Evolutionary conservation across 495 filamentous ascomycete genomes (phyloP).

Genomic region (Aspergillus nidulans): DNA sequence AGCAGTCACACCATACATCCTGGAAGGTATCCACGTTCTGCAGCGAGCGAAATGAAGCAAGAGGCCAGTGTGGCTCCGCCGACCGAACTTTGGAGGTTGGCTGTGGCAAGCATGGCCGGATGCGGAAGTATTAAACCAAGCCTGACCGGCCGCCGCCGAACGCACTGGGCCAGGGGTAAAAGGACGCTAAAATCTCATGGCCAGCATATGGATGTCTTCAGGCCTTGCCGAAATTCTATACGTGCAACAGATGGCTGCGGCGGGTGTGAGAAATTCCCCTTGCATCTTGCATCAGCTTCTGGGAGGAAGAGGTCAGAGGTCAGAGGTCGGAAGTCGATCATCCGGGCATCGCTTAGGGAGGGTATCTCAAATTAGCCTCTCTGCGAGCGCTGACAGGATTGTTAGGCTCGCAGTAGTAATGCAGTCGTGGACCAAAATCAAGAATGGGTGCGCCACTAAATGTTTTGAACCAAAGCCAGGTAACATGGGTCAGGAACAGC

Average conservation of each 20-base stretch:
- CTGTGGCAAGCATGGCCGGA: neutral
- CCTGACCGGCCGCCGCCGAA: neutral
- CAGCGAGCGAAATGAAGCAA: neutral
- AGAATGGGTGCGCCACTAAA: neutral
- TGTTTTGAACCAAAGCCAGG: neutral
- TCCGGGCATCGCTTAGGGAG: slow-evolving; percentile 9
- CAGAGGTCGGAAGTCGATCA: slow-evolving; percentile 18
- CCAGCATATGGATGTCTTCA: neutral
- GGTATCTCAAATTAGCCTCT: neutral
- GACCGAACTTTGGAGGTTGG: neutral
- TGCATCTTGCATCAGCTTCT: slow-evolving; percentile 9
- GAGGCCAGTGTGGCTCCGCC: neutral
- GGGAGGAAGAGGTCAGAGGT: slow-evolving; percentile 10
- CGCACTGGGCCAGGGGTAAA: slow-evolving; percentile 4
- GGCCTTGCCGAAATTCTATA: slow-evolving; percentile 1
- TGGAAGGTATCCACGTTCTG: neutral
- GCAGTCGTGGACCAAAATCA: neutral
- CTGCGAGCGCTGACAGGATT: neutral
- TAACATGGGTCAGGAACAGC: slow-evolving; percentile 12
- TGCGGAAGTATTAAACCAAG: neutral
- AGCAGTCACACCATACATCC: neutral
- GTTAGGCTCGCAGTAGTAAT: neutral
- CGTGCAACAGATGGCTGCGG: slow-evolving; percentile 19
- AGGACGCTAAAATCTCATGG: slow-evolving; percentile 3
- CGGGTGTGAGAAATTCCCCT: slow-evolving; percentile 17